Evolutionary conservation across 2,329 filamentous ascomycete species (phyloP), one percentile per base, ranked within the genome.

Genomic region (Trichoderma citrinoviride): DNA sequence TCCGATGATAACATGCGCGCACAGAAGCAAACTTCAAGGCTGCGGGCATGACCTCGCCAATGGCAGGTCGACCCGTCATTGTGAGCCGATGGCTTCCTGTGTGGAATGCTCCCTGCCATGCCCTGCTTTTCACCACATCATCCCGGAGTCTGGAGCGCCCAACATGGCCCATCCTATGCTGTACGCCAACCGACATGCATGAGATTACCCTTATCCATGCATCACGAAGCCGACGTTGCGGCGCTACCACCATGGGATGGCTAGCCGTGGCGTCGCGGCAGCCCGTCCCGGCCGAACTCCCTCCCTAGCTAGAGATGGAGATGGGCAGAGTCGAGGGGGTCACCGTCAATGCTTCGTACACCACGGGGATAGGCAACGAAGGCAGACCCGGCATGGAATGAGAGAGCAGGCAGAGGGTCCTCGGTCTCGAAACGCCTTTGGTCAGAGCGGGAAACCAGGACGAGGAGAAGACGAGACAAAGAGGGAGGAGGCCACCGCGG

Each of bases 401-500:
- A n/a, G 37, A 37, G 43, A 21, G 52, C 17, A 21, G 12, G 41
- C 56, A 60, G n/a, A n/a, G 29, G 27, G n/a, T 21, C 12, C 37
- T 47, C n/a, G 25, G 17, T 29, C 50, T 43, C 55, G 15, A 29
- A 41, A 40, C 27, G 41, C 43, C 33, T 43, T 54, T 52, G 47
- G 61, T 49, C 14, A 55, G 27, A 21, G 19, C 54, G 37, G 52
- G 58, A 52, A 33, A 43, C 33, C 3, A 8, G 33, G 33, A 37
- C 33, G 33, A 37, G 33, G 10, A 56, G 8, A 6, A 47, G 27
- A 50, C 21, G 47, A 62, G 49, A 57, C 40, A 62, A 43, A 37
- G 55, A 61, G 56, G 63, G 63, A 61, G 53, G 62, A 66, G 52
- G 60, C 55, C 64, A 67, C 66, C 40, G 66, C 73, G 73, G 73